A percentile compares a stretch with the other conserved stretches of the same genome.
These are phyloP conservation scores for Ormosia semicastrata DNA, from an alignment of 306 rosid genomes.

Conservation along the genomic window DNA sequence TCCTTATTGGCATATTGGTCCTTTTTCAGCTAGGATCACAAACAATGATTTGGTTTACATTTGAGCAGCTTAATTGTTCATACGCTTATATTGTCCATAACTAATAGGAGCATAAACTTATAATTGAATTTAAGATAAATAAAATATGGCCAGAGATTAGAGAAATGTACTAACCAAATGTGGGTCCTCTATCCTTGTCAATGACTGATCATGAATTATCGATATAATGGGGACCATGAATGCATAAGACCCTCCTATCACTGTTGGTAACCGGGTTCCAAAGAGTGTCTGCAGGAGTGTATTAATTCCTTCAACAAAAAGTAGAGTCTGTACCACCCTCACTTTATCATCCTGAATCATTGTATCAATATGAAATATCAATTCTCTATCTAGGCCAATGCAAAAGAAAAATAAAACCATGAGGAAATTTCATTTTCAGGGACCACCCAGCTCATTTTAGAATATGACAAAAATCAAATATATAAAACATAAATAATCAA, in stretches of 20 bases:
- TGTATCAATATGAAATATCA: conserved; percentile 12
- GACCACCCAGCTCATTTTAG: conserved; percentile 22
- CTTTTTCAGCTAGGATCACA: no score
- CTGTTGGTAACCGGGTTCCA: conserved; percentile 96
- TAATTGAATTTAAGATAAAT: neutral
- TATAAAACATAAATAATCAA: neutral
- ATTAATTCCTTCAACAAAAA: conserved; percentile 90
- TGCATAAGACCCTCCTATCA: conserved; percentile 95
- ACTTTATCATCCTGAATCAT: conserved; percentile 86
- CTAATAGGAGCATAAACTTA: neutral
- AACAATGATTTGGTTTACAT: neutral
- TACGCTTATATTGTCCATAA: neutral
- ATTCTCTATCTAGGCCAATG: conserved; percentile 13
- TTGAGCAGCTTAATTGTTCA: neutral
- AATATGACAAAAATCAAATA: neutral
- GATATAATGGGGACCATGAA: conserved; percentile 97
- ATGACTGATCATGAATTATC: conserved; percentile 73
- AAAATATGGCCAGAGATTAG: neutral
- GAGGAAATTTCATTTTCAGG: conserved; percentile 17
- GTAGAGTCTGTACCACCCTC: conserved; percentile 93
- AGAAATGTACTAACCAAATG: conserved; percentile 61
- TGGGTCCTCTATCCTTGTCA: conserved; percentile 63
- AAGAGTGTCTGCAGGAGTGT: conserved; percentile 94
- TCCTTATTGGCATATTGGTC: no score
- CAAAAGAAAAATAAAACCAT: conserved; percentile 8